Evolutionary conservation across 768 basidiomycete genomes (phyloP), one percentile per base, ranked within the genome.

Genomic region (Collybia sordida): DNA sequence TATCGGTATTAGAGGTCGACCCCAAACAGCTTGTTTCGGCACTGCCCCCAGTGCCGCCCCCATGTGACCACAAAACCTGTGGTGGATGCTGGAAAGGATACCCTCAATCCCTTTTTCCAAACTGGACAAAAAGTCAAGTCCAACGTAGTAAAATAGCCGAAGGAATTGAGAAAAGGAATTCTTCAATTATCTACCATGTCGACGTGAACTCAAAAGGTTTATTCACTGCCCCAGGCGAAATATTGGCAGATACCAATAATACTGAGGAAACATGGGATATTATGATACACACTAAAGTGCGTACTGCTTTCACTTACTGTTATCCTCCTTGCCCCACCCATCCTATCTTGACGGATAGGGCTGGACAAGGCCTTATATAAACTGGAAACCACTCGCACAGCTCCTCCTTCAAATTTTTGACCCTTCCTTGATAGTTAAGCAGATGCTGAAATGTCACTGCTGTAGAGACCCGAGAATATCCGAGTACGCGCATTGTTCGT

Each of bases 401-500:
- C 31, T 3, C 9, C 11, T 31, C 5, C 11, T 27, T 27, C 27
- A 5, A 27, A 11, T 31, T 14, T 31, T 31, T 4, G 6, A n/a
- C 21, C 21, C 6, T 31, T 34, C 35, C 31, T 19, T 23, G 24
- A 51, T 37, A 21, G 28, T 24, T 7, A n/a, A 27, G 28, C 45
- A 21, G 38, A 41, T 22, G 31, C 4, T 34, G 24, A 38, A n/a
- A 46, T 35, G 35, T 52, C 27, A 44, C 25, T 34, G 55, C 47
- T 49, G 28, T 7, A 74, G 68, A 60, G 70, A 38, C 71, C 72
- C 0, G 15, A 55, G 1, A 60, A 70, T 35, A 59, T 72, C 25
- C 72, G 81, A 21, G 71, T 81, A 15, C 69, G 80, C 21, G 74
- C 74, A 1, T 35, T 83, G 4, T 85, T 84, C 55, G 66, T 84